phyloP scores from a whole-genome alignment of 2,329 filamentous ascomycete species.

The Plenodomus tracheiphilus region DNA sequence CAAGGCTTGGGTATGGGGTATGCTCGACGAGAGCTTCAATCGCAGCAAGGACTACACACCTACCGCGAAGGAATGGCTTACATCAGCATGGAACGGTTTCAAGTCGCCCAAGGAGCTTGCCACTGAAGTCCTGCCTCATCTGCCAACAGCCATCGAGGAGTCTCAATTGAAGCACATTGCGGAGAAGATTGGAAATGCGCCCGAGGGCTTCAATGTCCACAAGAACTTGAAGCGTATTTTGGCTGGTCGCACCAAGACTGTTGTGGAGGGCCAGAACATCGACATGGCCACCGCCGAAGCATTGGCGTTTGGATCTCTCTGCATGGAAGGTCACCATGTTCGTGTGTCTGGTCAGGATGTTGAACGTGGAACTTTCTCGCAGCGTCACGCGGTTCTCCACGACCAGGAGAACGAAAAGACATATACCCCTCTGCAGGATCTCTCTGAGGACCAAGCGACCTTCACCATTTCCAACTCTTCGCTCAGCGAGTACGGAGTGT shows the following conservation, averaged over 20 bases:
- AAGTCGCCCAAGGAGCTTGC: slow-evolving; percentile 98
- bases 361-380: slow-evolving; percentile 98
- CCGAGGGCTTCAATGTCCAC: slow-evolving; percentile 87
- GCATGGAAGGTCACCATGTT: slow-evolving; percentile 92
- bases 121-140: slow-evolving; percentile 89
- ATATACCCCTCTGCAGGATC: slow-evolving; percentile 87
- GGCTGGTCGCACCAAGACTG: slow-evolving; percentile 83
- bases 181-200: slow-evolving; percentile 73
- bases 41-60: slow-evolving; percentile 98
- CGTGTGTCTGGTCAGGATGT: slow-evolving; percentile 98
- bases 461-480: slow-evolving; percentile 98
- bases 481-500: slow-evolving; percentile 69
- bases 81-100: slow-evolving; percentile 98
- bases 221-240: slow-evolving; percentile 98
- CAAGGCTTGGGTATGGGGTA: slow-evolving; percentile 99
- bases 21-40: slow-evolving; percentile 96
- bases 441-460: slow-evolving; percentile 88
- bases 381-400: slow-evolving; percentile 95
- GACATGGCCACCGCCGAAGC: slow-evolving; percentile 98
- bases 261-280: slow-evolving; percentile 89
- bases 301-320: slow-evolving; percentile 88
- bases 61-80: slow-evolving; percentile 96
- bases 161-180: slow-evolving; percentile 80
- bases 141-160: slow-evolving; percentile 77
- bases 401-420: slow-evolving; percentile 94